These are phyloP conservation scores for Tritrichomonas musculus DNA, from an alignment of 208 protist genomes.

Conservation along the genomic window DNA sequence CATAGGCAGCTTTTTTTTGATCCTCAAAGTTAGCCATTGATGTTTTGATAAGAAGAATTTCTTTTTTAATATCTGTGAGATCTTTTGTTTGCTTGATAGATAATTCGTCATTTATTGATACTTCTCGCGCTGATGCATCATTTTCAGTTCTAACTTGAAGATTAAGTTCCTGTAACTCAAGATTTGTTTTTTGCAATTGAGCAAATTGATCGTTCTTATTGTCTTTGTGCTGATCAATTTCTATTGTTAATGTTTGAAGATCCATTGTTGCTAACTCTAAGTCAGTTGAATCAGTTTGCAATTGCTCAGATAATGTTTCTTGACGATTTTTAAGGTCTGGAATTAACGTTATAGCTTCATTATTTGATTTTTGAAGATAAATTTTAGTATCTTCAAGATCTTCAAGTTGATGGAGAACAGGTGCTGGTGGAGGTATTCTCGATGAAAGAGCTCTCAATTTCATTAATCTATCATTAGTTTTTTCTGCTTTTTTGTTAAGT, in stretches of 20 bases:
- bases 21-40: background rate
- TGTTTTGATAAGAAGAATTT: background rate
- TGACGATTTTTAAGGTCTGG: background rate
- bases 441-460: background rate
- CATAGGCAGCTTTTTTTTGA: background rate
- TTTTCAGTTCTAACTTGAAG: background rate
- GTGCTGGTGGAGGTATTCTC: background rate
- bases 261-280: background rate
- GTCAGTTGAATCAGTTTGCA: background rate
- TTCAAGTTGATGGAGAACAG: background rate
- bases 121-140: background rate
- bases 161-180: background rate
- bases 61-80: background rate
- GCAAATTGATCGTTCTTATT: background rate
- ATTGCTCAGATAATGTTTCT: background rate
- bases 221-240: background rate
- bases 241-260: background rate
- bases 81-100: background rate
- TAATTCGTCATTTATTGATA: background rate
- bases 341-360: background rate
- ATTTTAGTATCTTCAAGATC: background rate
- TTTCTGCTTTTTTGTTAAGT: background rate
- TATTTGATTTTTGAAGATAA: background rate
- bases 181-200: background rate
- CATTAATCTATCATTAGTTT: background rate